These are phyloP conservation scores for Volvariella surrecta DNA, from an alignment of 1,284 basidiomycete species.

Conservation along the genomic window DNA sequence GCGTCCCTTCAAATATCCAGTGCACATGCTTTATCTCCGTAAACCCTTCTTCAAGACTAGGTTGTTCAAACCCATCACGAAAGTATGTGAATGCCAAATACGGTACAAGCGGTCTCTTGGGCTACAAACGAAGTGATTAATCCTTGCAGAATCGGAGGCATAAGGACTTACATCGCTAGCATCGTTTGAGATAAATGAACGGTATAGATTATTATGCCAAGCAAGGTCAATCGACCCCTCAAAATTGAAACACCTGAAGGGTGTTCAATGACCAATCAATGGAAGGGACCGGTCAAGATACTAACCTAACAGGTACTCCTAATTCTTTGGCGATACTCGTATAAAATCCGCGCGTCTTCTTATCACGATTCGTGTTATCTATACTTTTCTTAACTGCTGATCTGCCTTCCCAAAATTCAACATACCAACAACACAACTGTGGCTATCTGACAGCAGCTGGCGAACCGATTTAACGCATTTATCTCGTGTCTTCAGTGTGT, in stretches of 20 bases:
- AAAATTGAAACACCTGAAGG: conserved; percentile 66
- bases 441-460: conserved; percentile 43
- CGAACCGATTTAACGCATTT: conserved; percentile 68
- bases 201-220: conserved; percentile 87
- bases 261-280: conserved; percentile 2
- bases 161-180: conserved; percentile 21
- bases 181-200: conserved; percentile 36
- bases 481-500: conserved; percentile 62
- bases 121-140: too few species aligned
- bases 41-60: conserved; percentile 63
- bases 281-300: neutral
- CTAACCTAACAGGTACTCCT: conserved; percentile 49
- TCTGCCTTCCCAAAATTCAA: neutral
- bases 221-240: conserved; percentile 67
- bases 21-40: conserved; percentile 67
- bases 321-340: conserved; percentile 53
- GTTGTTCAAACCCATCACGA: conserved; percentile 57
- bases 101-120: conserved; percentile 53
- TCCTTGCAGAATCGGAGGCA: too few species aligned
- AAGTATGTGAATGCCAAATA: conserved; percentile 57
- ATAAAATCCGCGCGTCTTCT: conserved; percentile 60
- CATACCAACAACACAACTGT: conserved; percentile 73
- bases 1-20: conserved; percentile 71
- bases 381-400: conserved; percentile 1
- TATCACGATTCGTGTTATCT: conserved; percentile 87